Evolutionary conservation across 2,329 filamentous ascomycete genomes (phyloP).

Genomic region (Didymella lethalis): DNA sequence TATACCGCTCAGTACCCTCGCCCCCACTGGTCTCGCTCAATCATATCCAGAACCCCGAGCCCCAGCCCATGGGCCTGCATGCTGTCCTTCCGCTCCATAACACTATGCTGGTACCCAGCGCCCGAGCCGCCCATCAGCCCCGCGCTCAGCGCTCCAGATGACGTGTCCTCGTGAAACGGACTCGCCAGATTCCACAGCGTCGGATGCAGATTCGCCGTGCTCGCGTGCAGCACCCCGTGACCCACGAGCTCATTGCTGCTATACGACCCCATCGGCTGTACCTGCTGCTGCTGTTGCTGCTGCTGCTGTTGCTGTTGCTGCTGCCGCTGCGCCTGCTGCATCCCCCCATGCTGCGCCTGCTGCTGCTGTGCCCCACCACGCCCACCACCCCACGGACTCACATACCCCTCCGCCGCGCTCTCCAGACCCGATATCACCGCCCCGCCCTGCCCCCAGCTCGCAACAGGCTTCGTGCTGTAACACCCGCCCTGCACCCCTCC

Average conservation of each 20-base stretch:
- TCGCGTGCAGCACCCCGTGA: conserved; percentile 1
- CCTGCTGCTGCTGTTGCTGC: not conserved
- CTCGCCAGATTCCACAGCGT: conserved; percentile 40
- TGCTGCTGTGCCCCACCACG: not conserved
- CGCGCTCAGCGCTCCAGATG: conserved; percentile 1
- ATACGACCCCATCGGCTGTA: not conserved
- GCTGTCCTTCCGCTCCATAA: conserved; percentile 17
- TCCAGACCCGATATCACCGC: conserved; percentile 5
- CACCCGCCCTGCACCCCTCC: not conserved
- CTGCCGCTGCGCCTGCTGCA: no score
- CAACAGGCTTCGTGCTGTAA: conserved; percentile 11
- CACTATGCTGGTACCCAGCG: conserved; percentile 9
- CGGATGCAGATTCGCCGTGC: conserved; percentile 15
- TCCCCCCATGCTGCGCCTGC: no score
- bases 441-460: conserved; percentile 1
- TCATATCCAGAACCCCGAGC: conserved; percentile 29
- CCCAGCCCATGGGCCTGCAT: conserved; percentile 18
- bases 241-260: conserved; percentile 1
- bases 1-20: conserved; percentile 19
- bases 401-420: conserved; percentile 5
- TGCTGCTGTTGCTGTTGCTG: not conserved
- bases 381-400: conserved; percentile 2
- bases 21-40: conserved; percentile 33
- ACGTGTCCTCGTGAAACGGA: conserved; percentile 36
- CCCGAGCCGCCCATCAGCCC: not conserved